Conservation (phyloP, 768 basidiomycete genomes). For the Collybia sordida region DNA sequence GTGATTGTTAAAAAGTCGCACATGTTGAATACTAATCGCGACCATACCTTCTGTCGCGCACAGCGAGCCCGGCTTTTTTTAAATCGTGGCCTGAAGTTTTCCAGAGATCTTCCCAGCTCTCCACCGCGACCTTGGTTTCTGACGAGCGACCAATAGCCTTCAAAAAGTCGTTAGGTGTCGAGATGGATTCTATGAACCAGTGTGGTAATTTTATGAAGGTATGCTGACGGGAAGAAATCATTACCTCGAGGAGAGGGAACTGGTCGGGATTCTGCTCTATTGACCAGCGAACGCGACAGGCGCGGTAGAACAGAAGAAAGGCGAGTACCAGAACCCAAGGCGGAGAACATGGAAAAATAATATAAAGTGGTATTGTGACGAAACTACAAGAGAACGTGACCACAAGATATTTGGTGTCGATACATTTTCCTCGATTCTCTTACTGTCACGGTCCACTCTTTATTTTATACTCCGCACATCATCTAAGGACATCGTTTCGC, state of each 20-base stretch:
- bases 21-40: constrained; percentile 7
- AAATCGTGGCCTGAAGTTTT: constrained; percentile 52
- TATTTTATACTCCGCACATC: too few species aligned
- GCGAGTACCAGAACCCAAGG: constrained; percentile 18
- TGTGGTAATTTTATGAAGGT: constrained; percentile 9
- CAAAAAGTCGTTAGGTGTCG: constrained; percentile 63
- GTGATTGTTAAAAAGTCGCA: constrained; percentile 1
- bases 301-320: constrained; percentile 21
- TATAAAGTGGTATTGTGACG: background rate
- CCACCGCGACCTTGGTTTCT: constrained; percentile 62
- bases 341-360: constrained; percentile 11
- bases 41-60: constrained; percentile 69
- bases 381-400: too few species aligned
- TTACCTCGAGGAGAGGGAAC: constrained; percentile 37
- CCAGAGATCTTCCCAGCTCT: constrained; percentile 79
- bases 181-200: constrained; percentile 41
- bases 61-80: constrained; percentile 62
- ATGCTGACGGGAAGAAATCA: constrained; percentile 10
- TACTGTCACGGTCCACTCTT: too few species aligned
- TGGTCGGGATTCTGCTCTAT: constrained; percentile 29
- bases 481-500: too few species aligned
- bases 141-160: constrained; percentile 70
- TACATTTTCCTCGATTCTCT: too few species aligned
- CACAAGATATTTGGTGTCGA: too few species aligned
- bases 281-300: constrained; percentile 31